phyloP scores from a whole-genome alignment of 768 basidiomycete species.

The Floccularia luteovirens region DNA sequence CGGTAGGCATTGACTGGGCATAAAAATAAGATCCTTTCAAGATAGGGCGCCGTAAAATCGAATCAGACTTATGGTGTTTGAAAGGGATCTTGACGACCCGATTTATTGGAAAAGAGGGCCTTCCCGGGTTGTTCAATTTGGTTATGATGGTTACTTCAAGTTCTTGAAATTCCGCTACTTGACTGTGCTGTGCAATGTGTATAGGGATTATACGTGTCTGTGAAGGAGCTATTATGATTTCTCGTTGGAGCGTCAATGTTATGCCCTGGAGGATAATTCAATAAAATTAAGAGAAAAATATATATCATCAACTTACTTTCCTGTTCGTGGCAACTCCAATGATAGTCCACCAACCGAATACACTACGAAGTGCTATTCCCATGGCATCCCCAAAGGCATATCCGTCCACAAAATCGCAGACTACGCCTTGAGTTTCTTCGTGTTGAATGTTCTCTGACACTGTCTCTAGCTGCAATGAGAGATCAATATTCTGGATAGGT shows the following conservation, averaged over 20 bases:
- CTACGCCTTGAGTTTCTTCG: conserved; percentile 43
- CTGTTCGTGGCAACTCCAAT: conserved; percentile 10
- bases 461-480: conserved; percentile 37
- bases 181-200: conserved; percentile 28
- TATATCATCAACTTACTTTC: no score
- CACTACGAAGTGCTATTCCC: conserved; percentile 55
- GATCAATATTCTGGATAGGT: conserved; percentile 50
- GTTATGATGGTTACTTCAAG: conserved; percentile 33
- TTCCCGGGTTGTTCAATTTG: conserved; percentile 12
- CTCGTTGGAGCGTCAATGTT: conserved; percentile 16
- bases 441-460: conserved; percentile 22
- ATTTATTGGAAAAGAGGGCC: no score
- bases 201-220: conserved; percentile 60
- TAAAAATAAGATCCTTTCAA: conserved; percentile 57
- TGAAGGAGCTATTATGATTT: conserved; percentile 43
- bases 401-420: conserved; percentile 69
- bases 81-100: no score
- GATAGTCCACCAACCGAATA: conserved; percentile 50
- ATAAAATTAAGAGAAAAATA: no score
- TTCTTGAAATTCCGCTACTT: conserved; percentile 20
- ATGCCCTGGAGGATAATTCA: conserved; percentile 17
- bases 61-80: neutral
- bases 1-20: conserved; percentile 42
- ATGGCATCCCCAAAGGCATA: conserved; percentile 65
- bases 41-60: conserved; percentile 13